phyloP scores from a whole-genome alignment of 2,329 filamentous ascomycete genomes.

The Cadophora sp. region DNA sequence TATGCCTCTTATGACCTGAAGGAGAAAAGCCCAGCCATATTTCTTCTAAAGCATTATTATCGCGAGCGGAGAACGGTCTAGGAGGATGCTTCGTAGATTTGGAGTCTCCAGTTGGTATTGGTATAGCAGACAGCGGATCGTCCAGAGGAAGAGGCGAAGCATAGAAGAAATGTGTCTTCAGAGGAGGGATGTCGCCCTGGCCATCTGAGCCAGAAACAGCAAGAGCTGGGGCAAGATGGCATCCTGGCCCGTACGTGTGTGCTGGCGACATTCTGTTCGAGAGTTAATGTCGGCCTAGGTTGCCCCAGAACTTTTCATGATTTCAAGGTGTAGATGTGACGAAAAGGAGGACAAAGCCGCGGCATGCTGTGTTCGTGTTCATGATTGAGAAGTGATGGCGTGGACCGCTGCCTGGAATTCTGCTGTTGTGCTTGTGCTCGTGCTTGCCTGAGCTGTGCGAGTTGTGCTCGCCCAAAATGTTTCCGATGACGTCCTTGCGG shows the following conservation, averaged over 20 bases:
- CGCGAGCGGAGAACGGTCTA: conserved; percentile 78
- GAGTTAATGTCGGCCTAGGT: background rate
- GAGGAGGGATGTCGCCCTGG: conserved; percentile 58
- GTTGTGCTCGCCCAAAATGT: conserved; percentile 12
- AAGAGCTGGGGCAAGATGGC: conserved; percentile 37
- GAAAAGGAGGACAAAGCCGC: background rate
- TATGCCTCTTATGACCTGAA: conserved; percentile 54
- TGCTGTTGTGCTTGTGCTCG: conserved; percentile 10
- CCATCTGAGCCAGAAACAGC: conserved; percentile 32
- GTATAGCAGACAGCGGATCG: conserved; percentile 77
- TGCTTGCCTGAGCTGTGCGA: conserved; percentile 9
- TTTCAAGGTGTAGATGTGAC: background rate
- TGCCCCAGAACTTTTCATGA: background rate
- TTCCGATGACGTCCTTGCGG: conserved; percentile 12
- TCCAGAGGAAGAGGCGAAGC: conserved; percentile 83
- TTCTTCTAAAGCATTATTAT: conserved; percentile 81
- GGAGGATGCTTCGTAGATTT: conserved; percentile 65
- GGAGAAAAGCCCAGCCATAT: conserved; percentile 72
- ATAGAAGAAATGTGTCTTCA: conserved; percentile 84
- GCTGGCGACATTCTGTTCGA: conserved; percentile 39
- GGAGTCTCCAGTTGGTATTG: conserved; percentile 58
- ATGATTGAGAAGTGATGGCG: background rate
- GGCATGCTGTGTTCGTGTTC: conserved; percentile 1
- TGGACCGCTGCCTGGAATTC: conserved; percentile 6
- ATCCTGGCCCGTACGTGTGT: conserved; percentile 44